Conservation (phyloP, 225 moss, liverwort and hornwort species). For the Asterella californica region DNA sequence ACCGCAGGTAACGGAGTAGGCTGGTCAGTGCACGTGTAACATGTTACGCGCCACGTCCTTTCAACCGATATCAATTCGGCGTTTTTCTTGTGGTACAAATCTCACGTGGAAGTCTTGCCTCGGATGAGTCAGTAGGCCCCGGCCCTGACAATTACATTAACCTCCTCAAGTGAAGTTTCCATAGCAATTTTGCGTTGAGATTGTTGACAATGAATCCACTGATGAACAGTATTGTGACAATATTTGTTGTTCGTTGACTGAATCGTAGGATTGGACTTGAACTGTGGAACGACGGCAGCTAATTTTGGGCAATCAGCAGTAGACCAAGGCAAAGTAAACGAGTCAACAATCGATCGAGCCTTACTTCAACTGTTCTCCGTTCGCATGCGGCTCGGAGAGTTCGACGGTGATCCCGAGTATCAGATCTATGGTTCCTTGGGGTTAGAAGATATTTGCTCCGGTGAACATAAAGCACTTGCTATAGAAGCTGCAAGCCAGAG, state of each 20-base stretch:
- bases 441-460: constrained; percentile 28
- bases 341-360: constrained; percentile 35
- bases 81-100: neutral
- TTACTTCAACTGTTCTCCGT: constrained; percentile 34
- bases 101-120: no score
- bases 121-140: neutral
- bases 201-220: no score
- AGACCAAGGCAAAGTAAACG: constrained; percentile 41
- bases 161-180: neutral
- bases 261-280: constrained; percentile 39
- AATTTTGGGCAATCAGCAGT: constrained; percentile 39
- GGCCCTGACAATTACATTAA: neutral
- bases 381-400: constrained; percentile 42
- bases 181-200: no score
- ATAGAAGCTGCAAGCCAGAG: constrained; percentile 43
- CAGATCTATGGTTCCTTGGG: constrained; percentile 42
- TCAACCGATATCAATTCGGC: neutral
- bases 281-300: constrained; percentile 36
- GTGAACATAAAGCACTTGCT: constrained; percentile 34
- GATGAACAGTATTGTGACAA: neutral
- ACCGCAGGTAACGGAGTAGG: constrained; percentile 27
- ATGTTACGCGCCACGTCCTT: no score
- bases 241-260: neutral
- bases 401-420: constrained; percentile 36
- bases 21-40: neutral